Evolutionary conservation across 129 eudicot species (phyloP).

Genomic region (Flaveria robusta): DNA sequence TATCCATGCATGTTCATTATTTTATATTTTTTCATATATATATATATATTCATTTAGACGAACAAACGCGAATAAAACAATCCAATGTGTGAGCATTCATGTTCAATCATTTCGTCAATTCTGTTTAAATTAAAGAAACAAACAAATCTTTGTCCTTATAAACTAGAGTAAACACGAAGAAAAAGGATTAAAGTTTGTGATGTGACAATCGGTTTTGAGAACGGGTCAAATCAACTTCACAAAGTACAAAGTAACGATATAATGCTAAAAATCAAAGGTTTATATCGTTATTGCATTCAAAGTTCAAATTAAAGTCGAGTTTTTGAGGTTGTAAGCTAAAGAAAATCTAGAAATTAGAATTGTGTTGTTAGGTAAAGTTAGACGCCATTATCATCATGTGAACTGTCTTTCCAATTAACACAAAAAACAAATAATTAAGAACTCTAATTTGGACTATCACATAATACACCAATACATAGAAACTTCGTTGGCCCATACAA

Average conservation of each 20-base stretch:
- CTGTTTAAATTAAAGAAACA: too few relatives aligned
- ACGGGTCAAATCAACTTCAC: neutral
- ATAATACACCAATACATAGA: conserved; percentile 14
- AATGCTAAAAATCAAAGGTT: neutral
- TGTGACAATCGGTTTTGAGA: neutral
- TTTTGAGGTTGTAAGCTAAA: neutral
- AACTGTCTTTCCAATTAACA: neutral
- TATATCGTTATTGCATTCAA: neutral
- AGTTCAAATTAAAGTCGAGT: neutral
- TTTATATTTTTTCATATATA: too few relatives aligned
- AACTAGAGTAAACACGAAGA: too few relatives aligned
- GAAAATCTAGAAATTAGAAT: neutral
- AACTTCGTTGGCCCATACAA: conserved; percentile 30
- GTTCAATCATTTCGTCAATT: too few relatives aligned
- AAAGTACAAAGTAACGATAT: neutral
- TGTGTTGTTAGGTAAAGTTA: neutral
- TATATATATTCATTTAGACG: too few relatives aligned
- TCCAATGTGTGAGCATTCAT: too few relatives aligned
- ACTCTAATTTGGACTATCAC: neutral
- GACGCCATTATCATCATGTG: conserved; percentile 9
- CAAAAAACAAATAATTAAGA: neutral
- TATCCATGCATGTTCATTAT: too few relatives aligned
- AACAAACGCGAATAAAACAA: too few relatives aligned
- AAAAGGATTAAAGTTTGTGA: neutral
- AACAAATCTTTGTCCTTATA: too few relatives aligned